Conservation (phyloP, 1,139 yeast species). For the Kodamaea plutei region DNA sequence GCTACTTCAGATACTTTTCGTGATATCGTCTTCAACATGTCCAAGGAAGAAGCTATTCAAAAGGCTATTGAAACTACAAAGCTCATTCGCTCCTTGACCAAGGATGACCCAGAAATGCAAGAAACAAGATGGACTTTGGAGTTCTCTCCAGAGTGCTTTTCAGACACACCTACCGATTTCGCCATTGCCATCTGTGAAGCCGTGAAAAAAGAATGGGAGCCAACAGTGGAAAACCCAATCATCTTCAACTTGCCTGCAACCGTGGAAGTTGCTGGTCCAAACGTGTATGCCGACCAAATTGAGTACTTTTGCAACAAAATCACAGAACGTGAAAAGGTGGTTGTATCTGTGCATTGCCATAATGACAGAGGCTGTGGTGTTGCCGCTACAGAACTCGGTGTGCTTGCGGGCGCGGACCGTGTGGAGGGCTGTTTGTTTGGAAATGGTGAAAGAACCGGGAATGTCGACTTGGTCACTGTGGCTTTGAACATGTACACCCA, state of each 20-base stretch:
- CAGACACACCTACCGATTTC: slow-evolving; percentile 42
- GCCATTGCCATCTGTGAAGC: slow-evolving; percentile 46
- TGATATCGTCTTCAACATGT: slow-evolving; percentile 43
- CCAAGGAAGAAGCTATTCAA: slow-evolving; percentile 37
- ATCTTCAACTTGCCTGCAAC: slow-evolving; percentile 50
- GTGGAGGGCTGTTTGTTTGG: slow-evolving; percentile 50
- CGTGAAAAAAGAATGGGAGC: slow-evolving; percentile 46
- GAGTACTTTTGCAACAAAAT: slow-evolving; percentile 43
- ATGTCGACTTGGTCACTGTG: slow-evolving; percentile 46
- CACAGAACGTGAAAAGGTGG: slow-evolving; percentile 40
- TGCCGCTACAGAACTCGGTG: slow-evolving; percentile 48
- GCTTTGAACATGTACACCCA: slow-evolving; percentile 48
- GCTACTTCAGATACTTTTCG: slow-evolving; percentile 47
- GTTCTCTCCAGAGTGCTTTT: slow-evolving; percentile 46
- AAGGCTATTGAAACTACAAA: slow-evolving; percentile 41
- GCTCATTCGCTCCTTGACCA: slow-evolving; percentile 39
- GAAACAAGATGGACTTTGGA: slow-evolving; percentile 44
- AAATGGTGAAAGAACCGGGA: slow-evolving; percentile 49
- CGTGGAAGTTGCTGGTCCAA: slow-evolving; percentile 47
- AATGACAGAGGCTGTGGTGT: slow-evolving; percentile 51
- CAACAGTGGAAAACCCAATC: slow-evolving; percentile 38
- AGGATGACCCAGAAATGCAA: slow-evolving; percentile 36
- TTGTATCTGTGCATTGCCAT: slow-evolving; percentile 46
- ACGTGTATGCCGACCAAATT: slow-evolving; percentile 49
- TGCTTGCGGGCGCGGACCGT: slow-evolving; percentile 49